These are phyloP conservation scores for Cytospora schulzeri DNA, from an alignment of 2,329 filamentous ascomycete genomes.

Conservation along the genomic window DNA sequence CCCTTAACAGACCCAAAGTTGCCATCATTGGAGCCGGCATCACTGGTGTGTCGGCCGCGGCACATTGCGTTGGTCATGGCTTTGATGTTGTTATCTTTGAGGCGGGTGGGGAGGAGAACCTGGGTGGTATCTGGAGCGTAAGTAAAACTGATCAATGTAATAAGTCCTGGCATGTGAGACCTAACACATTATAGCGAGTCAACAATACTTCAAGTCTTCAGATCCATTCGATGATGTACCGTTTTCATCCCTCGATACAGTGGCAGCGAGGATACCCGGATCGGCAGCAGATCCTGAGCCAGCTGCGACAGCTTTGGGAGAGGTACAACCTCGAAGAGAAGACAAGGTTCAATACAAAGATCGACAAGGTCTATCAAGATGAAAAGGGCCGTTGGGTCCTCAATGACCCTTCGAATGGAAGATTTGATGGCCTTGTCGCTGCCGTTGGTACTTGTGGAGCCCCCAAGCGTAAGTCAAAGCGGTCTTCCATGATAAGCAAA, in stretches of 20 bases:
- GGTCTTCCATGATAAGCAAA: neutral
- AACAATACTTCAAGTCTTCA: conserved; percentile 83
- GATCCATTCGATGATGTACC: conserved; percentile 85
- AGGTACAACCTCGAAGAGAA: conserved; percentile 70
- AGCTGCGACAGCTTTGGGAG: conserved; percentile 74
- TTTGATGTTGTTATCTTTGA: conserved; percentile 84
- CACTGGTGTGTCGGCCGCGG: conserved; percentile 75
- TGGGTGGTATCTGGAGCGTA: conserved; percentile 83
- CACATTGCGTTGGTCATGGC: conserved; percentile 82
- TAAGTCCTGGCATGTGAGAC: neutral
- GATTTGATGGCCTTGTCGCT: conserved; percentile 77
- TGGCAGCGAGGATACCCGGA: conserved; percentile 79
- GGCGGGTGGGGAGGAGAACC: conserved; percentile 61
- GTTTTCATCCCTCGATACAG: conserved; percentile 78
- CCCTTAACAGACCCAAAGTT: conserved; percentile 64
- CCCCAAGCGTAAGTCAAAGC: conserved; percentile 39
- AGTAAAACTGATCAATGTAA: conserved; percentile 33
- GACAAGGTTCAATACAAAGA: conserved; percentile 71
- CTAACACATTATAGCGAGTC: conserved; percentile 56
- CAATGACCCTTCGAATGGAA: conserved; percentile 69
- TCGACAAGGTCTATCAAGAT: conserved; percentile 71
- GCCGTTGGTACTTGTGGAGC: conserved; percentile 82
- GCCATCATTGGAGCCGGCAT: conserved; percentile 73
- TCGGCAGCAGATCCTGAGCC: conserved; percentile 72
- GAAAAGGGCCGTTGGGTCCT: conserved; percentile 73